Base-by-base conservation (phyloP, 2,329 filamentous ascomycete species). In the Coleophoma crateriformis region DNA sequence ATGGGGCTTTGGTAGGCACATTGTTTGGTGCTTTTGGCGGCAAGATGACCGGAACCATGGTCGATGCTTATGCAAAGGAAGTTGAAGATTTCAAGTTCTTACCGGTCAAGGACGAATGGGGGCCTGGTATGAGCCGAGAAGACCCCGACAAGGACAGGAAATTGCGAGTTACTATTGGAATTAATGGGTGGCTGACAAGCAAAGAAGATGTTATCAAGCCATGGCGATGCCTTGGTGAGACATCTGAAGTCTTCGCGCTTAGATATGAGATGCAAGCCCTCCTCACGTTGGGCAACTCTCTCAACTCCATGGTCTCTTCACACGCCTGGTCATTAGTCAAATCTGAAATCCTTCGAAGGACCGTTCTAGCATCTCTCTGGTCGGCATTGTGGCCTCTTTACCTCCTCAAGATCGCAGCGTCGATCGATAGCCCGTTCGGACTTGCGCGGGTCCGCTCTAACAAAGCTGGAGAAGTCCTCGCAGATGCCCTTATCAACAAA, bases 11-110 rank as follows among this genome's bases (percentile, higher is more conserved):
- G 3, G 88, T 96, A 0, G 91, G 91, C 0, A 84, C 88, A 12
- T 71, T 96, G 0, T 96, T 96, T 62, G 91, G 91, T 1, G 91
- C 90, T 0, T 95, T 91, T 59, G 91, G 91, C 3, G 91, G 87
- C 0, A 84, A 85, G 59, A 83, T 83, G 79, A 83, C 78, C 40
- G 90, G 90, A 3, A 79, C 86, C 58, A 90, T 92, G 78, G 88
- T 95, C 76, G 88, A 95, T 60, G 79, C 84, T 50, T 96, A 96
- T 61, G 90, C 91, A 3, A 82, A 83, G 50, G 88, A 95, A 62
- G 89, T 96, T 1, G 84, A 94, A 55, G 91, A 96, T 65, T 84
- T 84, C 58, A 70, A 73, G 17, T 96, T 96, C 63, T 74, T 96
- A 1, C 90, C 90, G 0, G 78, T 95, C 14, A 75, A 78, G 32